Evolutionary conservation across 1,139 yeast species (phyloP).

Genomic region (Geotrichum bryndzae): DNA sequence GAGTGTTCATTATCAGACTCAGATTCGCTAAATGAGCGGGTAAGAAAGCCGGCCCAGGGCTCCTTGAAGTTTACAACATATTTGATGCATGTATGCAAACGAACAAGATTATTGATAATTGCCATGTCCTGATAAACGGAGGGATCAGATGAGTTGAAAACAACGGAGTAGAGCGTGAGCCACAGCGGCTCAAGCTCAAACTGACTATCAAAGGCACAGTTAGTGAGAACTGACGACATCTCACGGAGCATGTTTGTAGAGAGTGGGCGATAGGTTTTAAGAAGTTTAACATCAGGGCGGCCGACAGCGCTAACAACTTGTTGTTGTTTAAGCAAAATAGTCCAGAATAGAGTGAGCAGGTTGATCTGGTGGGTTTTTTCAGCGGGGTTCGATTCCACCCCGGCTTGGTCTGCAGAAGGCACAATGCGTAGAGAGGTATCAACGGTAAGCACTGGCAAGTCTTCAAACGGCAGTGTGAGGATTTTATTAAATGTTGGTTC

Average conservation of each 20-base stretch:
- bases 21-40: not conserved
- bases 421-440: not conserved
- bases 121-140: not conserved
- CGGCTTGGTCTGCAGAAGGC: not conserved
- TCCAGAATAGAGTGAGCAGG: not conserved
- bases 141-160: not conserved
- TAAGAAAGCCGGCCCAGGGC: not conserved
- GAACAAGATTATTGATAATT: not conserved
- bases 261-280: not conserved
- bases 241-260: not conserved
- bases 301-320: not conserved
- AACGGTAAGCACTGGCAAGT: not conserved
- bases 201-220: not conserved
- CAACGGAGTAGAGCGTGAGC: not conserved
- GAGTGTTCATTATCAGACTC: not conserved
- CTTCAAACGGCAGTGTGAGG: not conserved
- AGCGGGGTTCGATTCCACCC: not conserved
- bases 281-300: not conserved
- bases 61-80: not conserved
- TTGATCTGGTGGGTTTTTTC: not conserved
- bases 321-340: not conserved
- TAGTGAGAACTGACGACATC: not conserved
- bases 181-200: not conserved
- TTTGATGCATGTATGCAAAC: not conserved
- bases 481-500: not conserved